Evolutionary conservation across 2,329 filamentous ascomycete genomes (phyloP), one percentile per base, ranked within the genome.

Genomic region (Penicillium sp.): DNA sequence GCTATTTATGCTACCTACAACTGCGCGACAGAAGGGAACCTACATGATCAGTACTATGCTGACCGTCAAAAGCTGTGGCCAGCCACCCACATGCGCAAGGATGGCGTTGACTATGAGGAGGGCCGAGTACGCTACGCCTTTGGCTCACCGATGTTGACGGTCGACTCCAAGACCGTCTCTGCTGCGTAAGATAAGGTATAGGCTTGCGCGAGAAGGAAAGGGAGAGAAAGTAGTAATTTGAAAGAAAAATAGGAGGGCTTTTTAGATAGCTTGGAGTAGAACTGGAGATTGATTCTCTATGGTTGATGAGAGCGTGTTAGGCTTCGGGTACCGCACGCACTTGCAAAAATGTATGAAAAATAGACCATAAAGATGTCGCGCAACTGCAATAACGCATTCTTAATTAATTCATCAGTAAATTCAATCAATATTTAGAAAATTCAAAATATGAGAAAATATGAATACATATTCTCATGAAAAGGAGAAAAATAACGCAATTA

Each of bases 1-100:
- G 75, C 74, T 7, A 67, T 78, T 21, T 78, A 78, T 55, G 74
- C 75, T 2, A 78, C 76, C 0, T 78, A 77, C 57, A 75, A 77
- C 52, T 70, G 67, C 44, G 65, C 65, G 5, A 56, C 58, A 1
- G 76, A 78, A 48, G 76, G 76, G 1, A 69, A 76, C 55, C 59
- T 78, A n/a, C 74, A 75, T 55, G 70, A 74, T 53, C 64, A 69
- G 45, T 79, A 78, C 59, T 79, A 77, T 60, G 60, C 58, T 9
- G 73, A 77, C 59, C 66, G 76, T 13, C 61, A 67, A 28, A 71
- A 72, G 54, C 66, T 75, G 14, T 78, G 74, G 64, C 75, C 75
- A 8, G 68, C 75, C 1, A 75, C 74, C 10, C 75, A 78, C 51
- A 67, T 74, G 60, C 63, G 71, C 2, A 64, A 71, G 44, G 55